phyloP scores from a whole-genome alignment of 73 alveolate genomes.

The Paramecium tetraurelia region DNA sequence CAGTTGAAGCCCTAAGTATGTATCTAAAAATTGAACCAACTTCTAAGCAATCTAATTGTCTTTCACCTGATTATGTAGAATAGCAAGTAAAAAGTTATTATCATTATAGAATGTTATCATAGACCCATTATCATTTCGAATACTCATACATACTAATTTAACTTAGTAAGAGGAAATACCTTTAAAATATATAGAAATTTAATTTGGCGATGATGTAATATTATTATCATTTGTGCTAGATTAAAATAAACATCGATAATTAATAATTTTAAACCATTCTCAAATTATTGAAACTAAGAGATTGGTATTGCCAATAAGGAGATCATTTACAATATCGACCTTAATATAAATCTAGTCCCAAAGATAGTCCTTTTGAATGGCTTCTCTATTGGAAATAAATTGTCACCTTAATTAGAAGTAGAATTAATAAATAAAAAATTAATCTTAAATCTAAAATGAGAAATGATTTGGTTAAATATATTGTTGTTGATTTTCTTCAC shows the following conservation, averaged over 20 bases:
- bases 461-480: not conserved
- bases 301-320: not conserved
- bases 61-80: not conserved
- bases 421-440: not conserved
- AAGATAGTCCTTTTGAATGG: not conserved
- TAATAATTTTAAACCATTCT: not conserved
- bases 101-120: not conserved
- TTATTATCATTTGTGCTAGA: not conserved
- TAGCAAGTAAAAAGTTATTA: not conserved
- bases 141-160: not conserved
- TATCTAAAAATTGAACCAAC: not conserved
- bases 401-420: not conserved
- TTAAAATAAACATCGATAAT: not conserved
- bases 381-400: not conserved
- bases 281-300: not conserved
- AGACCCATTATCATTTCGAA: not conserved
- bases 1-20: not conserved
- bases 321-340: constrained; percentile 33
- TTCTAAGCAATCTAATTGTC: not conserved
- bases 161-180: not conserved
- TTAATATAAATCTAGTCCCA: not conserved
- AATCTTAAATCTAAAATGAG: not conserved
- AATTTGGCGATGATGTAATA: not conserved
- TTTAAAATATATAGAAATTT: not conserved
- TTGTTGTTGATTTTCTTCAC: not conserved